A percentile compares a stretch with the other conserved stretches of the same genome.
These are phyloP conservation scores for Pseudogymnoascus sp. DNA, from an alignment of 2,329 filamentous ascomycete species.

Conservation along the genomic window DNA sequence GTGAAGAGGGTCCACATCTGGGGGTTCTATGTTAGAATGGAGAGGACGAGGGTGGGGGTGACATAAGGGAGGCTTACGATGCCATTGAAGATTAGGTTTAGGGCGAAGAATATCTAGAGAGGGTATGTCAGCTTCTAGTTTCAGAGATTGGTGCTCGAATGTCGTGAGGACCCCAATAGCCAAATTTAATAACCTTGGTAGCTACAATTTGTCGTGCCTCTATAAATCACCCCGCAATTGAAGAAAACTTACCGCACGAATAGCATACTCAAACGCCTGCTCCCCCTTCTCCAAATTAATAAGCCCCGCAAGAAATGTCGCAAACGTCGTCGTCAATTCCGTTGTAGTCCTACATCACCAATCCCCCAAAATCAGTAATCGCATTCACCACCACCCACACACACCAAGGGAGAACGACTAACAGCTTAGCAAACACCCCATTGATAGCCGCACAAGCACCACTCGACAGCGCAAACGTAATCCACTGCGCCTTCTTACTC, in stretches of 20 bases:
- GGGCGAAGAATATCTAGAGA: slow-evolving; percentile 55
- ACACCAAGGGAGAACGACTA: slow-evolving; percentile 28
- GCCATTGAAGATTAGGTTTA: slow-evolving; percentile 70
- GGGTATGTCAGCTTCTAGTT: background rate
- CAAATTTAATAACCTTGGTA: background rate
- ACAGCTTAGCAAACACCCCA: slow-evolving; percentile 79
- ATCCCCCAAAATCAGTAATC: background rate
- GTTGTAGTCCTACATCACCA: slow-evolving; percentile 43
- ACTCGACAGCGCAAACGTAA: slow-evolving; percentile 64
- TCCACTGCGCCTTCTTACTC: slow-evolving; percentile 46
- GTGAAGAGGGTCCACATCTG: slow-evolving; percentile 82
- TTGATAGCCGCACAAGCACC: slow-evolving; percentile 76
- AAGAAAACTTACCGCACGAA: slow-evolving; percentile 41
- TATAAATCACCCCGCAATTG: background rate
- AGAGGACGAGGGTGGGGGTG: background rate
- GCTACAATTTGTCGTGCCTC: background rate
- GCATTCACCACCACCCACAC: background rate
- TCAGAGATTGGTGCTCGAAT: background rate
- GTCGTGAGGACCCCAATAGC: background rate
- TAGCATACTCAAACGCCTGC: slow-evolving; percentile 41
- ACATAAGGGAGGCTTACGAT: slow-evolving; percentile 41
- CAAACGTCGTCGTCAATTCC: slow-evolving; percentile 46
- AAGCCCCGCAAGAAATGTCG: slow-evolving; percentile 37
- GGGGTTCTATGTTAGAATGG: background rate
- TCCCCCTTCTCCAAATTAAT: slow-evolving; percentile 40